phyloP scores from a whole-genome alignment of 306 rosid genomes.

The Aeschynomene evenia region DNA sequence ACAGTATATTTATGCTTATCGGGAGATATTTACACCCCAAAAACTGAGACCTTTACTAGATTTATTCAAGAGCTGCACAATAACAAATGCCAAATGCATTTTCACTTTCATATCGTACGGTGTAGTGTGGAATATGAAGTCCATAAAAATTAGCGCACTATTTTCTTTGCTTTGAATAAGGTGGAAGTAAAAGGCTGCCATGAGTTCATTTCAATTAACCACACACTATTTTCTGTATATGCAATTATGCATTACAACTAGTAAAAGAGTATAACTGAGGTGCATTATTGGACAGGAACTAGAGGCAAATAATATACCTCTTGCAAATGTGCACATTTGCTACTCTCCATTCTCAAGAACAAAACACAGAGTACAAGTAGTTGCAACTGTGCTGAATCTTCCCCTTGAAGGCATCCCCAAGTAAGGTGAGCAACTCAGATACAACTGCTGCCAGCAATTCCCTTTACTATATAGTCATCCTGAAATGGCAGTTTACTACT shows the following conservation, averaged over 20 bases:
- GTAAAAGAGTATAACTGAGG: background rate
- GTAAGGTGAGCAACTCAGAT: slow-evolving; percentile 55
- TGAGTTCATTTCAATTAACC: background rate
- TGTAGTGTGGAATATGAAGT: too few species aligned
- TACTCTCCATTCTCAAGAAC: slow-evolving; percentile 93
- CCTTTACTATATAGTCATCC: background rate
- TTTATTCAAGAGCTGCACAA: background rate
- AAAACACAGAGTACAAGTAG: slow-evolving; percentile 56
- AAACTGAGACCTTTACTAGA: background rate
- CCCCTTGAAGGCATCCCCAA: slow-evolving; percentile 63
- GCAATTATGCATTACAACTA: slow-evolving; percentile 3
- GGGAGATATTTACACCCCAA: background rate
- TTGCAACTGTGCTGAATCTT: slow-evolving; percentile 58
- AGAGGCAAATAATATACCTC: slow-evolving; percentile 46
- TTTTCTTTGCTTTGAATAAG: background rate
- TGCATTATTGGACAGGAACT: slow-evolving; percentile 48
- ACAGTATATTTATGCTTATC: background rate
- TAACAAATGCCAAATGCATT: background rate
- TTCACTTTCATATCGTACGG: too few species aligned
- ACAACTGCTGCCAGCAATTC: background rate
- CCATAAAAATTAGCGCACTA: background rate
- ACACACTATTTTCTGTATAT: background rate
- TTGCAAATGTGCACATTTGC: slow-evolving; percentile 65
- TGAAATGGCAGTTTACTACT: background rate
- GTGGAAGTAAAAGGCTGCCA: too few species aligned